Evolutionary conservation across 202 grass and related monocot species (phyloP), one percentile per base, ranked within the genome.

Genomic region (Elaeis oleifera): DNA sequence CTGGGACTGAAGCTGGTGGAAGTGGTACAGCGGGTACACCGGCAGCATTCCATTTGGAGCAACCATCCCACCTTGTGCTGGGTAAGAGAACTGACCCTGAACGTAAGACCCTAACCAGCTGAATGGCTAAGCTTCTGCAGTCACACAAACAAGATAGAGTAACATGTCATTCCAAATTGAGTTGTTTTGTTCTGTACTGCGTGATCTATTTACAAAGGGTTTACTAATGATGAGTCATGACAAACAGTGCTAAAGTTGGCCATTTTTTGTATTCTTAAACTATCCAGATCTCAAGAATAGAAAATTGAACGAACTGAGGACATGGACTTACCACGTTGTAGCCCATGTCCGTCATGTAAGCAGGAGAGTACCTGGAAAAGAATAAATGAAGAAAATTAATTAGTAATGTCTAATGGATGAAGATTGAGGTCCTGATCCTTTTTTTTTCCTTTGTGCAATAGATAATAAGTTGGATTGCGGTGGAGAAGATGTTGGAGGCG

Each of bases 51-150:
- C 85, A 74, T 83, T 86, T 14, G 78, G 76, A 65, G 80, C 78
- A 21, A 92, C 62, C 71, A 85, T 58, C 39, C 77, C 84, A 18
- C 84, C 92, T 59, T 78, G 81, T 9, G 80, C 53, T 1, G 87
- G 88, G 72, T 99, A 89, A 25, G 88, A 68, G 88, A 76, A 94
- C 69, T 99, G 94, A 1, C 88, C 88, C 72, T 94, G 88, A 28
- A 82, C 26, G 75, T 84, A 99, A n/a, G 88, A 67, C 52, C 90
- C 94, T 53, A 5, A 77, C 23, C 81, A 0, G 57, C 87, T 2
- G 78, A 54, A 0, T 82, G 88, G 58, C 88, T 90, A 28, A 92
- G 68, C 74, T 94, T 99, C 85, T 99, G 82, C 9, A 50, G 14
- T 20, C 53, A 26, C 2, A 26, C 2, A 36, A 5, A 15, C 19